Evolutionary conservation across 768 basidiomycete species (phyloP).

Genomic region (Hemileccinum rubropunctum): DNA sequence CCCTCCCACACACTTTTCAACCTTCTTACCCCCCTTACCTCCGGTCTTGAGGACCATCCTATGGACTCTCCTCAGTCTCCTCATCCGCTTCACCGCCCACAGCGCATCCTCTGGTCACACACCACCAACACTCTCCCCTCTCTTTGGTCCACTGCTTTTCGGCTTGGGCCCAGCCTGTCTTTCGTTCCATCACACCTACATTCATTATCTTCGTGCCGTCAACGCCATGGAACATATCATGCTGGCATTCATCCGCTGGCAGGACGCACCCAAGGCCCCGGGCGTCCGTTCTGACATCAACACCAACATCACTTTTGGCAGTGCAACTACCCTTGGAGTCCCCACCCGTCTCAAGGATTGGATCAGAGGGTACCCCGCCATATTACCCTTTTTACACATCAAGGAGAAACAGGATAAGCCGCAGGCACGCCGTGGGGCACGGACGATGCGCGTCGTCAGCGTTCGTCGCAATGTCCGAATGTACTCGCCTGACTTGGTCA

Average conservation of each 20-base stretch:
- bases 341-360: slow-evolving; percentile 88
- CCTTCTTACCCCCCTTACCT: slow-evolving; percentile 56
- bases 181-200: slow-evolving; percentile 57
- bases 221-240: slow-evolving; percentile 91
- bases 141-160: slow-evolving; percentile 89
- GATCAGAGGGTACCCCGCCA: slow-evolving; percentile 86
- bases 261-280: slow-evolving; percentile 51
- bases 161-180: slow-evolving; percentile 60
- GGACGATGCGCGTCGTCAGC: slow-evolving; percentile 72
- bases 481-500: slow-evolving; percentile 85
- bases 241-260: slow-evolving; percentile 86
- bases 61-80: slow-evolving; percentile 71
- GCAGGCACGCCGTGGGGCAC: slow-evolving; percentile 71
- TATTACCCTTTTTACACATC: slow-evolving; percentile 61
- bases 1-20: slow-evolving; percentile 68
- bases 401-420: slow-evolving; percentile 48
- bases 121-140: slow-evolving; percentile 82
- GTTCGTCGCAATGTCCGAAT: slow-evolving; percentile 82
- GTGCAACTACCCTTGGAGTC: slow-evolving; percentile 61
- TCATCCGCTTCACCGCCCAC: slow-evolving; percentile 80
- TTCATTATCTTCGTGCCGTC: slow-evolving; percentile 74
- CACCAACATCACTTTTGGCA: slow-evolving; percentile 39
- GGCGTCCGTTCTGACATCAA: slow-evolving; percentile 27
- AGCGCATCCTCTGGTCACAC: slow-evolving; percentile 85
- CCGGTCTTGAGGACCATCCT: slow-evolving; percentile 58